Conservation (phyloP, 202 grass and related monocot genomes). For the Cymbopogon flexuosus region DNA sequence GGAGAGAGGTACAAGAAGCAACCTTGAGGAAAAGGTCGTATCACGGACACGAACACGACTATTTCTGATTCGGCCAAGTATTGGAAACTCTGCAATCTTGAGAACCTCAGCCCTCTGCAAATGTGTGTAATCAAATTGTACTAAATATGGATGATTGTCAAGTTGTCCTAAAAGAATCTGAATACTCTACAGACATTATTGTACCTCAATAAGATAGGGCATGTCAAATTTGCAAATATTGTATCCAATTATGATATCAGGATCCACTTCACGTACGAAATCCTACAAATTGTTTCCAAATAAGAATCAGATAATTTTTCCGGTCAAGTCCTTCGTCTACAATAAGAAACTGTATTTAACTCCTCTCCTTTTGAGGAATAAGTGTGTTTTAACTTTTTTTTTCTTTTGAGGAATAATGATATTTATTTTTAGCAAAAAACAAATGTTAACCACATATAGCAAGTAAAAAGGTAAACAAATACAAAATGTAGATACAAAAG, state of each 20-base stretch:
- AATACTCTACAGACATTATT: not conserved
- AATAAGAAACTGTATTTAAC: constrained; percentile 21
- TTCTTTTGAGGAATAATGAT: not conserved
- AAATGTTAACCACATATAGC: not conserved
- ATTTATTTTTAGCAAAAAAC: not conserved
- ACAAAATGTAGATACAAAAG: constrained; percentile 19
- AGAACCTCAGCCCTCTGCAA: constrained; percentile 95
- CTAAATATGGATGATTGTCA: constrained; percentile 21
- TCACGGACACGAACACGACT: constrained; percentile 84
- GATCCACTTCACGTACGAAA: constrained; percentile 82
- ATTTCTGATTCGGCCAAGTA: constrained; percentile 93
- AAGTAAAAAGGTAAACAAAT: constrained; percentile 19
- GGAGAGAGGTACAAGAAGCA: not conserved
- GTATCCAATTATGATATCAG: constrained; percentile 99
- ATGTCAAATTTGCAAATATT: constrained; percentile 99
- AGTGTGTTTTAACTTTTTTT: not conserved
- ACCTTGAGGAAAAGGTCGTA: constrained; percentile 92
- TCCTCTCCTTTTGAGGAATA: not conserved
- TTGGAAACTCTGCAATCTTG: constrained; percentile 88
- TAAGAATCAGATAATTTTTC: constrained; percentile 15
- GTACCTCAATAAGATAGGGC: constrained; percentile 94
- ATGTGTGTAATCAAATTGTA: constrained; percentile 23
- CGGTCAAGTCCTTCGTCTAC: not conserved
- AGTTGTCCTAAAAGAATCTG: constrained; percentile 18
- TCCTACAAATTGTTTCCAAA: constrained; percentile 60